Percentiles rank a stretch among this genome's conserved stretches.
Conservation (phyloP, 805 yeast species). For the Wickerhamomyces chambardii region DNA sequence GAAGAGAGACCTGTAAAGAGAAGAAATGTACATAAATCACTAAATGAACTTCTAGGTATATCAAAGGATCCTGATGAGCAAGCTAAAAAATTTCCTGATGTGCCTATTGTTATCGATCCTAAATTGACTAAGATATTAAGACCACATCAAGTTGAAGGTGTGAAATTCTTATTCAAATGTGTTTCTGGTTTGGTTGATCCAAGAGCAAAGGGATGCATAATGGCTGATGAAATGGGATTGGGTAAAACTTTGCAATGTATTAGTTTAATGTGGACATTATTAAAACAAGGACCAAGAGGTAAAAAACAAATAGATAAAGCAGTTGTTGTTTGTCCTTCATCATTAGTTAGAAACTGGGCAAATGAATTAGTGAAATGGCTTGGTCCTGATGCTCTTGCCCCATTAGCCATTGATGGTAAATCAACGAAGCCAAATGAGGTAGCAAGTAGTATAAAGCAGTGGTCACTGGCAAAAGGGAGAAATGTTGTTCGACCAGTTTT, state of each 20-base stretch:
- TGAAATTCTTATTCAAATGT: slow-evolving; percentile 81
- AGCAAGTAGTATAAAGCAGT: slow-evolving; percentile 55
- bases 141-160: slow-evolving; percentile 97
- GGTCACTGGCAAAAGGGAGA: slow-evolving; percentile 88
- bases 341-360: slow-evolving; percentile 94
- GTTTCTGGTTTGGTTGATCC: slow-evolving; percentile 81
- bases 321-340: slow-evolving; percentile 91
- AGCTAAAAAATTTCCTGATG: slow-evolving; percentile 58
- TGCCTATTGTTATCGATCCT: slow-evolving; percentile 96
- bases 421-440: slow-evolving; percentile 64
- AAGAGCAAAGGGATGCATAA: slow-evolving; percentile 88
- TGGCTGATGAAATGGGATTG: slow-evolving; percentile 98
- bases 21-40: slow-evolving; percentile 47
- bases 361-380: slow-evolving; percentile 93
- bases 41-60: slow-evolving; percentile 78
- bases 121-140: slow-evolving; percentile 71
- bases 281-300: slow-evolving; percentile 80
- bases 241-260: slow-evolving; percentile 90
- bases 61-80: slow-evolving; percentile 40
- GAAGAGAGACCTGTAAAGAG: slow-evolving; percentile 13
- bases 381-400: slow-evolving; percentile 83
- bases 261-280: slow-evolving; percentile 84
- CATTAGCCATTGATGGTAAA: slow-evolving; percentile 90
- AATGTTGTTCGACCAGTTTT: slow-evolving; percentile 88
- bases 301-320: slow-evolving; percentile 79